Base-by-base conservation (phyloP, 2,329 filamentous ascomycete genomes). In the Fusarium sp. region DNA sequence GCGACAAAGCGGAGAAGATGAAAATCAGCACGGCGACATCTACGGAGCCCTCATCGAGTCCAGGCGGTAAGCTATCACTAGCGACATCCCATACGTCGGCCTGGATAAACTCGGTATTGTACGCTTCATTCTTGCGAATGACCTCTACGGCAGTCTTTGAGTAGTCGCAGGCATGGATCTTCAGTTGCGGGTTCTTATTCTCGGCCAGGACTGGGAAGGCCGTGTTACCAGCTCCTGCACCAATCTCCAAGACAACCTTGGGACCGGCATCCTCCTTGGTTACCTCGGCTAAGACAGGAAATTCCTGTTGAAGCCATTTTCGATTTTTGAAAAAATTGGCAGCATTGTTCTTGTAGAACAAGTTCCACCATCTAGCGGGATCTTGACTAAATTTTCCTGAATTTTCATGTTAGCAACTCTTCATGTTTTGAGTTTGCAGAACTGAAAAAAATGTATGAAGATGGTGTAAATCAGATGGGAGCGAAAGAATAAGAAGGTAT, bases 281-380 rank as follows among this genome's bases (percentile, higher is more conserved):
- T 51, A 97, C 86, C 60, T 92, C 86, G 26, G 86, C 88, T n/a
- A 99, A 83, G 6, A 98, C 83, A 0, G 96, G 96, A 70, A 99
- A 99, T 79, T 99, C 96, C 79, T 98, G 95, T 69, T 92, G 91
- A 33, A 99, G 83, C 96, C 96, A 99, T 79, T 98, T 98, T 69
- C 96, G 88, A 77, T 99, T 92, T 82, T 99, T 99, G 88, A 99
- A 99, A 82, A 99, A 99, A 77, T 98, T 98, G 74, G 91, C 88
- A 20, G 92, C 92, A 81, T 99, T 98, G 82, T 98, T 97, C 81
- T 96, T 94, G 84, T 99, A 99, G 82, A 99, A 99, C 57, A 92
- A 83, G 76, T 99, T 96, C 96, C 96, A 99, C 93, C 94, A 98
- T 80, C 94, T 97, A 66, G 93, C 94, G 1, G 96, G 96, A 70